phyloP scores from a whole-genome alignment of 2,329 filamentous ascomycete species.

The Botryosphaeria agaves region DNA sequence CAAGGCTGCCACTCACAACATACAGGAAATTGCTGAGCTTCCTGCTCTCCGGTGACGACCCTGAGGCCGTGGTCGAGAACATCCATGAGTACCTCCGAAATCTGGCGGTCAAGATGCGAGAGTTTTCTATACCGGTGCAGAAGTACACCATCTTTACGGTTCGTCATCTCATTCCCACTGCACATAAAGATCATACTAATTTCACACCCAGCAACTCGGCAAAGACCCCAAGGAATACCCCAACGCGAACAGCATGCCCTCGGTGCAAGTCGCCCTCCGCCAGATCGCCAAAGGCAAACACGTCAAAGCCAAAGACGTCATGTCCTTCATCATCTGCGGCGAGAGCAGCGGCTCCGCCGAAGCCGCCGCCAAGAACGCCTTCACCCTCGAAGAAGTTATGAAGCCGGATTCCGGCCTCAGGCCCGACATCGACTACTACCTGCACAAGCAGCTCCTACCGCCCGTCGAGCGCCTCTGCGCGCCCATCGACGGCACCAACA shows the following conservation, averaged over 20 bases:
- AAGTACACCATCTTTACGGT: constrained; percentile 95
- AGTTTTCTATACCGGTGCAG: constrained; percentile 51
- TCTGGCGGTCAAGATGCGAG: constrained; percentile 72
- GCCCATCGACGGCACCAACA: constrained; percentile 85
- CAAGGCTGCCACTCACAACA: constrained; percentile 6
- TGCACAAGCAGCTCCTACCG: constrained; percentile 95
- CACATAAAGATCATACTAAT: constrained; percentile 3
- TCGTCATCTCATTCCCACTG: constrained; percentile 8
- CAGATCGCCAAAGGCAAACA: constrained; percentile 75
- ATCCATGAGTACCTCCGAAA: constrained; percentile 89
- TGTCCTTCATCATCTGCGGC: constrained; percentile 84
- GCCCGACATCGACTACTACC: constrained; percentile 93
- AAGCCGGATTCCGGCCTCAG: constrained; percentile 59
- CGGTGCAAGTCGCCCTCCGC: constrained; percentile 85
- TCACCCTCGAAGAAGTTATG: constrained; percentile 67
- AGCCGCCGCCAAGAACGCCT: constrained; percentile 72
- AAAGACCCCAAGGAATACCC: constrained; percentile 89
- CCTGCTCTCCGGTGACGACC: constrained; percentile 83
- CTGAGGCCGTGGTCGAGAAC: constrained; percentile 70
- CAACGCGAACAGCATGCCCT: constrained; percentile 87
- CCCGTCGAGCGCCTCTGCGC: constrained; percentile 95
- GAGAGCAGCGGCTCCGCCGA: constrained; percentile 44
- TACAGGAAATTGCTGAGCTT: constrained; percentile 66
- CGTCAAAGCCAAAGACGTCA: constrained; percentile 86
- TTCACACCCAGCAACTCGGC: constrained; percentile 53